These are phyloP conservation scores for Penicillium sp. DNA, from an alignment of 2,329 filamentous ascomycete species.

Conservation along the genomic window DNA sequence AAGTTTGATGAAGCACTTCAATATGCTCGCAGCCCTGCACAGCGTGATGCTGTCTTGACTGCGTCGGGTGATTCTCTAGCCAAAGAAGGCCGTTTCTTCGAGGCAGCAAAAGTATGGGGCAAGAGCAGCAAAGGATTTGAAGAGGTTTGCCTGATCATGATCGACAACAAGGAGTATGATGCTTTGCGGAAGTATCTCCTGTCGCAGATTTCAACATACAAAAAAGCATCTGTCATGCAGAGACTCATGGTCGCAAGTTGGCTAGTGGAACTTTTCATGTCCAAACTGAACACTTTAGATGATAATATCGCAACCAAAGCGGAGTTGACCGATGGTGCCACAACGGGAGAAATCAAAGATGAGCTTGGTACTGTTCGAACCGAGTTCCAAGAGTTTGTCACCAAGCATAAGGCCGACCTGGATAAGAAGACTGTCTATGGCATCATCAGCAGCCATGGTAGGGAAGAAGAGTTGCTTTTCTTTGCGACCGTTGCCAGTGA, in stretches of 20 bases:
- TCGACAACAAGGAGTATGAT: constrained; percentile 87
- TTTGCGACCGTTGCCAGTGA: constrained; percentile 88
- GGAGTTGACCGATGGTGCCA: constrained; percentile 71
- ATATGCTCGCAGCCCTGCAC: constrained; percentile 74
- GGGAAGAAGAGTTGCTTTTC: constrained; percentile 87
- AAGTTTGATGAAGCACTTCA: constrained; percentile 85
- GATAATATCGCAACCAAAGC: constrained; percentile 90
- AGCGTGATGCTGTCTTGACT: constrained; percentile 88
- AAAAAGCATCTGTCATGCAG: constrained; percentile 86
- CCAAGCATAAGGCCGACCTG: constrained; percentile 79
- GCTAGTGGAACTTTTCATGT: constrained; percentile 96
- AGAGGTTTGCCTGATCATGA: constrained; percentile 86
- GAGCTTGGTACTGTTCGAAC: constrained; percentile 68
- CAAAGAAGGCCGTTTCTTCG: constrained; percentile 74
- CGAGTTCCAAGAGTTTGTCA: constrained; percentile 87
- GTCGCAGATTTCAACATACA: constrained; percentile 77
- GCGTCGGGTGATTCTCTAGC: constrained; percentile 88
- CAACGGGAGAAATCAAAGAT: constrained; percentile 64
- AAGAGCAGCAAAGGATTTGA: constrained; percentile 97
- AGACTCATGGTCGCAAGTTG: constrained; percentile 92
- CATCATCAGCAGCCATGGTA: constrained; percentile 90
- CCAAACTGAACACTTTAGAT: constrained; percentile 89
- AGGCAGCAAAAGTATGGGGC: constrained; percentile 88
- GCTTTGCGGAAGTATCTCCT: constrained; percentile 86
- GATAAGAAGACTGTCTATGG: constrained; percentile 93